Conservation (phyloP, 2,329 filamentous ascomycete species). For the Colletotrichum shisoi region DNA sequence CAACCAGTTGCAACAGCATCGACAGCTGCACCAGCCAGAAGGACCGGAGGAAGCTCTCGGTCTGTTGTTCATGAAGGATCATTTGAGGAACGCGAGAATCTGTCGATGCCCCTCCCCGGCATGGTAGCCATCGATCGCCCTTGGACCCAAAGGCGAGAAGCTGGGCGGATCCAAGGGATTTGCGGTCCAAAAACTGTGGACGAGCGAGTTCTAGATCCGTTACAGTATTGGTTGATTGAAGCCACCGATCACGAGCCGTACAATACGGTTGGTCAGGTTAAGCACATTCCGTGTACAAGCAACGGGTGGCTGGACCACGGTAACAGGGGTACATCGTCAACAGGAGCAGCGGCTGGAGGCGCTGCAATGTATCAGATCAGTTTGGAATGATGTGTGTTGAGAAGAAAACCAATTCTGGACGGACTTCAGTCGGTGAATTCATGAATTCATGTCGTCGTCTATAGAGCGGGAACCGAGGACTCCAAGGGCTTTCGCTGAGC, state of each 20-base stretch:
- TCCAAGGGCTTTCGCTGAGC: conserved; percentile 73
- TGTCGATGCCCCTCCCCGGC: neutral
- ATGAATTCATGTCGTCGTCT: conserved; percentile 40
- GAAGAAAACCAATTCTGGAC: no score
- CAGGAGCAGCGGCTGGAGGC: neutral
- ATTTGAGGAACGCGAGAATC: neutral
- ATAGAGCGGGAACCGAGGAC: conserved; percentile 69
- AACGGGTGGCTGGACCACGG: neutral
- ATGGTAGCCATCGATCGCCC: conserved; percentile 5
- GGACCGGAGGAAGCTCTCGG: neutral
- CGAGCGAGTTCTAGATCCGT: neutral
- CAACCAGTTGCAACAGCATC: neutral
- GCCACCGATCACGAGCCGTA: neutral
- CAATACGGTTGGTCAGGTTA: neutral
- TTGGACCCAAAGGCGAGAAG: neutral
- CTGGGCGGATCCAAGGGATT: neutral
- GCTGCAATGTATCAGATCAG: neutral
- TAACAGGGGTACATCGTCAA: neutral
- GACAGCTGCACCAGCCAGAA: neutral
- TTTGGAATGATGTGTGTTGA: neutral
- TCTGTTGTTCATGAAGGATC: neutral
- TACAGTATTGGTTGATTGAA: neutral
- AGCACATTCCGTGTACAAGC: no score
- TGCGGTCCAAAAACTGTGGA: neutral
- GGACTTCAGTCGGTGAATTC: neutral